Evolutionary conservation across 2,329 filamentous ascomycete species (phyloP).

Genomic region (Didymella sp.): DNA sequence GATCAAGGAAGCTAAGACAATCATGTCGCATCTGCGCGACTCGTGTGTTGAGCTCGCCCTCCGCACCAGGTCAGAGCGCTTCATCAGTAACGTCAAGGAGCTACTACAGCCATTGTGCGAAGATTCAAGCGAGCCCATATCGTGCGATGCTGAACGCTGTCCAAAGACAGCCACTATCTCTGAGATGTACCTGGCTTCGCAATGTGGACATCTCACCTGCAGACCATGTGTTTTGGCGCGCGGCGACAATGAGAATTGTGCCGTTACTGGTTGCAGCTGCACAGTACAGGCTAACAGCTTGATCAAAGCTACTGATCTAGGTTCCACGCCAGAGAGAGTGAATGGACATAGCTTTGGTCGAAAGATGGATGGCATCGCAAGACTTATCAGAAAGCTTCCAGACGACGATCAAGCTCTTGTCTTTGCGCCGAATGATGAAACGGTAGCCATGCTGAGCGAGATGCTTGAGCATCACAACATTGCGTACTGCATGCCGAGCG

Average conservation of each 20-base stretch:
- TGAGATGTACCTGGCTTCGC: conserved; percentile 28
- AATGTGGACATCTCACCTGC: conserved; percentile 42
- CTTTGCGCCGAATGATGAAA: conserved; percentile 35
- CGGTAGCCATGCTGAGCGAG: conserved; percentile 23
- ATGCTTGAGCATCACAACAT: conserved; percentile 30
- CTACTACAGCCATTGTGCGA: conserved; percentile 17
- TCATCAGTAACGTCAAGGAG: conserved; percentile 27
- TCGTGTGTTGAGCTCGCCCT: conserved; percentile 28
- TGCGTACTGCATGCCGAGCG: conserved; percentile 21
- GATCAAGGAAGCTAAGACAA: conserved; percentile 24
- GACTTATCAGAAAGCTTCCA: conserved; percentile 52
- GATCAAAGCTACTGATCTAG: conserved; percentile 33
- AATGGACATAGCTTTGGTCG: conserved; percentile 39
- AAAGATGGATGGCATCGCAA: conserved; percentile 34
- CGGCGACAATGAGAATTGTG: conserved; percentile 34
- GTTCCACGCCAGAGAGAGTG: conserved; percentile 20
- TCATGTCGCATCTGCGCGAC: conserved; percentile 30
- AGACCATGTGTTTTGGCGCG: conserved; percentile 27
- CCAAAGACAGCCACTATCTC: conserved; percentile 1
- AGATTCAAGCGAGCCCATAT: not conserved
- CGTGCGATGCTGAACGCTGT: conserved; percentile 33
- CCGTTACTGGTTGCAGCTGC: conserved; percentile 30
- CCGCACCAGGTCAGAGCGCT: conserved; percentile 31
- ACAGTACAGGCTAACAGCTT: conserved; percentile 26
- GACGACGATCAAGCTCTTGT: conserved; percentile 41